Evolutionary conservation across 2,329 filamentous ascomycete genomes (phyloP).

Genomic region (Zymoseptoria passerinii): DNA sequence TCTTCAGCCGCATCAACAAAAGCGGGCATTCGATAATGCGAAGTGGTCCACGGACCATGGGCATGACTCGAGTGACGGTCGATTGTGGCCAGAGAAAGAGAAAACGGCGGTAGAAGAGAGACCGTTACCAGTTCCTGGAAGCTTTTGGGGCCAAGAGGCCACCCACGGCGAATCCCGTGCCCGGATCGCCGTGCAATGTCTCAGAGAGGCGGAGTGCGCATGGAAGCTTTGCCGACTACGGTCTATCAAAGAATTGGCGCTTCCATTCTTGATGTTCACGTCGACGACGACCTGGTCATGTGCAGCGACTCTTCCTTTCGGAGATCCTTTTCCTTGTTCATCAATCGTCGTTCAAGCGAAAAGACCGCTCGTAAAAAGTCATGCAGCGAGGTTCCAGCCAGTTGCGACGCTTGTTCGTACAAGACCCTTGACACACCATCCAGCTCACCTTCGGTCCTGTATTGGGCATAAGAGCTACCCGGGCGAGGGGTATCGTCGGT

Average conservation of each 20-base stretch:
- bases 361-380: conserved; percentile 45
- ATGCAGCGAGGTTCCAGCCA: conserved; percentile 43
- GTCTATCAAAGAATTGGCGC: neutral
- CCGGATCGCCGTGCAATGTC: neutral
- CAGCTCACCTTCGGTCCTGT: conserved; percentile 42
- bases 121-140: neutral
- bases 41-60: neutral
- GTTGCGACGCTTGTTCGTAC: conserved; percentile 43
- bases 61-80: neutral
- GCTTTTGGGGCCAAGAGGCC: neutral
- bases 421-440: conserved; percentile 37
- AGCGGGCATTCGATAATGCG: neutral
- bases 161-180: neutral
- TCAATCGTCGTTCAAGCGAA: conserved; percentile 41
- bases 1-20: neutral
- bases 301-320: conserved; percentile 7
- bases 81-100: neutral
- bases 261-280: conserved; percentile 1
- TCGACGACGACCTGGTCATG: conserved; percentile 5
- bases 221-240: neutral
- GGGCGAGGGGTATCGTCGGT: conserved; percentile 33
- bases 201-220: neutral
- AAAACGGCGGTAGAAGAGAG: neutral
- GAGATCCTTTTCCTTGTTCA: conserved; percentile 29
- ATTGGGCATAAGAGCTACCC: conserved; percentile 44